Evolutionary conservation across 768 basidiomycete genomes (phyloP), one percentile per base, ranked within the genome.

Genomic region (Mycena capillaripes): DNA sequence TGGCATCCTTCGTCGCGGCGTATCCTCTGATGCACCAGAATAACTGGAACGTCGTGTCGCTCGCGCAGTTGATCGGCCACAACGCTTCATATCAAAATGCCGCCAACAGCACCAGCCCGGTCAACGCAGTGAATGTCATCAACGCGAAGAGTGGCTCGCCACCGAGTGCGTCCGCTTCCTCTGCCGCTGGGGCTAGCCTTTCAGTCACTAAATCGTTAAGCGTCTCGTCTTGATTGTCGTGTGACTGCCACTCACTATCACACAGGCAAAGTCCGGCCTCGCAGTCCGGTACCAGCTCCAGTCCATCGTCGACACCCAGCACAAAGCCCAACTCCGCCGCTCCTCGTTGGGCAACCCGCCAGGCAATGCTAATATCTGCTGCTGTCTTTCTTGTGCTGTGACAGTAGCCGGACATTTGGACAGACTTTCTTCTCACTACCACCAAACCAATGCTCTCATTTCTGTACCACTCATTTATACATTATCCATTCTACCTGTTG

Each of bases 11-110:
- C 82, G 89, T 92, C 0, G 82, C 83, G 42, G 87, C 88, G 12
- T 95, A 87, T 79, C 90, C 92, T 5, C 72, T 89, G 36, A 90
- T 96, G 80, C 82, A 85, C 72, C 74, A 84, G 10, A 90, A 91
- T 75, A 92, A 91, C 11, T 98, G 97, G 97, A 86, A 87, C 40
- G 83, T 91, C 27, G 82, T 84, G 42, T 91, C 91, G 52, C 83
- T 93, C 59, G 87, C 90, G 19, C 78, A 79, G 50, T 72, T 88
- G 66, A 77, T 86, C 19, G 84, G 79, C 16, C 75, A 80, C 36
- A 83, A 85, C 55, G 77, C 79, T n/a, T 70, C 81, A 23, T 91
- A 90, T 70, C 86, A 85, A 77, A 90, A 90, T 75, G 82, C 88
- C 4, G 75, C 77, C 32, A 76, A 81, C 78, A 64, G 27, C 42